Percentiles rank a stretch among this genome's conserved stretches.
These are phyloP conservation scores for Solanum medicagineum DNA, from an alignment of 257 asterid species.

Conservation along the genomic window DNA sequence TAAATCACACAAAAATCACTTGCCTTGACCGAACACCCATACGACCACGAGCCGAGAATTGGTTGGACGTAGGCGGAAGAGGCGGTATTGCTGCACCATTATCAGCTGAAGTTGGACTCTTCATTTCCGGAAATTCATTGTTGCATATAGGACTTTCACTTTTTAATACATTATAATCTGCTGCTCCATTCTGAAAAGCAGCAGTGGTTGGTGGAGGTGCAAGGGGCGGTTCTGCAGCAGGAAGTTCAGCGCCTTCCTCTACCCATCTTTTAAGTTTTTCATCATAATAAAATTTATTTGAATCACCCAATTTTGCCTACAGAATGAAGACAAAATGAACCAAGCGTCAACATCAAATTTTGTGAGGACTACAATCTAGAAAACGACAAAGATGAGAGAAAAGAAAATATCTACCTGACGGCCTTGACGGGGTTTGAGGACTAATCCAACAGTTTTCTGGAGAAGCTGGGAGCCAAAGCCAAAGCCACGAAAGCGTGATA, in stretches of 20 bases:
- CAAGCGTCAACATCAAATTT: not conserved
- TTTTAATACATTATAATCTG: constrained; percentile 62
- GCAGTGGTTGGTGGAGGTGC: constrained; percentile 75
- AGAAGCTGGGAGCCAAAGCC: constrained; percentile 28
- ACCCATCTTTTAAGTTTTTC: constrained; percentile 95
- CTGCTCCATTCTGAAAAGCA: constrained; percentile 61
- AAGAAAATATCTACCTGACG: constrained; percentile 16
- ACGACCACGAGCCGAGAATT: constrained; percentile 73
- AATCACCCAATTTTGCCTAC: constrained; percentile 91
- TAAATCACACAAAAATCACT: not conserved
- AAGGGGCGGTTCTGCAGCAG: constrained; percentile 55
- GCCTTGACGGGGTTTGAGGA: constrained; percentile 28
- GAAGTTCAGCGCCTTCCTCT: constrained; percentile 81
- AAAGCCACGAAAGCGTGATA: constrained; percentile 1
- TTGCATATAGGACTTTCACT: constrained; percentile 27
- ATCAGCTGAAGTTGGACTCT: constrained; percentile 43
- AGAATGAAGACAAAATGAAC: not conserved
- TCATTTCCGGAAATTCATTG: constrained; percentile 48
- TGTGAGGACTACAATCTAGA: not conserved
- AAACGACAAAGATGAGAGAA: not conserved
- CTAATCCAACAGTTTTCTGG: constrained; percentile 36
- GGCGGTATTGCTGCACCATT: constrained; percentile 82
- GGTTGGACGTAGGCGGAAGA: constrained; percentile 86
- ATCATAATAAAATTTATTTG: constrained; percentile 78
- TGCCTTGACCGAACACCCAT: constrained; percentile 84